These are phyloP conservation scores for Erodium trifolium DNA, from an alignment of 441 rosid genomes.

Conservation along the genomic window DNA sequence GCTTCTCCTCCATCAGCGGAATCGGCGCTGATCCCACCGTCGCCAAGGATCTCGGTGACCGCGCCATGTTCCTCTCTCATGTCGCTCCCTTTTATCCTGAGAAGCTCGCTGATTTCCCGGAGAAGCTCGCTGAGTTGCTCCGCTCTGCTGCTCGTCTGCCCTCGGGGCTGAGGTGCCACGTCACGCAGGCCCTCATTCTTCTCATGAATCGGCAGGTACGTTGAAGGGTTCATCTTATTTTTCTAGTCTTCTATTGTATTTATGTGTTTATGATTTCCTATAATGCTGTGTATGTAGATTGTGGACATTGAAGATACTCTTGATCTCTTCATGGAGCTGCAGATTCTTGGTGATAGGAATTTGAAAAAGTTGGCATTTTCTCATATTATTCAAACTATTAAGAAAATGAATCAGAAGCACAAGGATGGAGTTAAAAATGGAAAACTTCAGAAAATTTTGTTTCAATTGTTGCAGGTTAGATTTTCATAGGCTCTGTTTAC, in stretches of 20 bases:
- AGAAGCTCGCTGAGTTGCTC: constrained; percentile 57
- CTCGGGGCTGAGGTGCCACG: constrained; percentile 63
- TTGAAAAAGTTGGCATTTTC: constrained; percentile 68
- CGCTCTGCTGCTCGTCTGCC: constrained; percentile 50
- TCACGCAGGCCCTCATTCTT: constrained; percentile 62
- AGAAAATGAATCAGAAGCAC: constrained; percentile 65
- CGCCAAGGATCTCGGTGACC: constrained; percentile 71
- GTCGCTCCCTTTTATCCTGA: constrained; percentile 69
- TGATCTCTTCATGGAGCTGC: constrained; percentile 72
- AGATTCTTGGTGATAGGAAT: constrained; percentile 65
- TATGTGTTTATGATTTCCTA: background rate
- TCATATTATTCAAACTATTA: constrained; percentile 70
- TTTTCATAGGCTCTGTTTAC: background rate
- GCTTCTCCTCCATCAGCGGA: constrained; percentile 54
- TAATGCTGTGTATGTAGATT: constrained; percentile 35
- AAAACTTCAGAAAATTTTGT: constrained; percentile 65
- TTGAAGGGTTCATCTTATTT: background rate
- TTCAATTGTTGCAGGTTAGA: constrained; percentile 60
- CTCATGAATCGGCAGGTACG: constrained; percentile 60
- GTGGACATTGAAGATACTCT: constrained; percentile 55
- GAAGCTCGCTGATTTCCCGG: constrained; percentile 51
- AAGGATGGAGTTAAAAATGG: constrained; percentile 65
- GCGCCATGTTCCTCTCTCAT: constrained; percentile 66
- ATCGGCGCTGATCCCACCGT: constrained; percentile 51
- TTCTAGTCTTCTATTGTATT: background rate